Evolutionary conservation across 352 stramenopile species (phyloP), one percentile per base, ranked within the genome.

Genomic region (Blastocystis hominis): DNA sequence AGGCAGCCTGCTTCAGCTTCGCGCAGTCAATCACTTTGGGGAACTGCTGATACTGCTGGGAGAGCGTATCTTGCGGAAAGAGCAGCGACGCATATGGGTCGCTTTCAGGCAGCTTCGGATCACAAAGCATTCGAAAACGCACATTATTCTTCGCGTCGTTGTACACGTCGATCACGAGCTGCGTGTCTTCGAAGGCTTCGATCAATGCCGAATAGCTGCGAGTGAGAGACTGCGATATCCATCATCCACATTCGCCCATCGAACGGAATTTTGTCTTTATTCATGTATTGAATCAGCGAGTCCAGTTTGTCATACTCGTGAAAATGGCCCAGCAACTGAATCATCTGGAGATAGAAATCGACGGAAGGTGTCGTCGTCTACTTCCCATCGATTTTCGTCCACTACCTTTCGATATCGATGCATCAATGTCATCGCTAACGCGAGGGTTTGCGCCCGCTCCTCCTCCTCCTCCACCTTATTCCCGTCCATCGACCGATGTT

Each of bases 291-390:
- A 47, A 80, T 80, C 13, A 80, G 6, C 9, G 34, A n/a, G 42
- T 80, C 70, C 3, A 80, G 46, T 46, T 80, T 80, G 50, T 80
- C 70, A 64, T 80, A 80, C 63, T 80, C 70, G n/a, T 62, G 70
- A 46, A 61, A 80, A 46, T 80, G 46, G 10, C 70, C 70, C 44
- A 80, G 50, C 15, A 80, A 46, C 24, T 50, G 30, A 42, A 80
- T 80, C 70, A 80, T 80, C 24, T 80, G 70, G 3, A 80, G 44
- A 42, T 80, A 80, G 20, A 80, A 80, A 9, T 64, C 53, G 5
- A 80, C 40, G 20, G 70, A 50, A 24, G 70, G 70, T 17, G 53
- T 46, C 59, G 20, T 38, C 59, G 30, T 68, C 59, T 68, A 40
- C 30, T 68, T 10, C 9, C 15, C 10, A 68, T 10, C 2, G 2